Conservation (phyloP, 2,329 filamentous ascomycete species). For the Dothideomycetes sp. region DNA sequence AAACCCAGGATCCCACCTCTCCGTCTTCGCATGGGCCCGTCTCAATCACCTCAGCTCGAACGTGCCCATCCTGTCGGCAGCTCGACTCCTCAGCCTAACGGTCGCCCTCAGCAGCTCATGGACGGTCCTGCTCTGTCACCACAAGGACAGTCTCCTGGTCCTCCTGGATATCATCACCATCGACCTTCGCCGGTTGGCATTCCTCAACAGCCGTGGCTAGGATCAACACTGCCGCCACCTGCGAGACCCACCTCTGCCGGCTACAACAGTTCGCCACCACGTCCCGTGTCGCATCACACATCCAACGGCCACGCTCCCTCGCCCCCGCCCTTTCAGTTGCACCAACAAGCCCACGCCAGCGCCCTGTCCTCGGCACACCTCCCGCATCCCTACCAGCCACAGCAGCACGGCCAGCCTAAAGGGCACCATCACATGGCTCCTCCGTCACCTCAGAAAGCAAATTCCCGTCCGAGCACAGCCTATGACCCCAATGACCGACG, state of each 20-base stretch:
- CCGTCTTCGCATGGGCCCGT: slow-evolving; percentile 33
- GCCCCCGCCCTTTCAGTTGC: slow-evolving; percentile 17
- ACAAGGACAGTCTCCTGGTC: slow-evolving; percentile 31
- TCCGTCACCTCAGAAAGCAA: slow-evolving; percentile 11
- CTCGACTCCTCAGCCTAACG: slow-evolving; percentile 8
- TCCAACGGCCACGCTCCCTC: slow-evolving; percentile 13
- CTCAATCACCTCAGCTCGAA: slow-evolving; percentile 15
- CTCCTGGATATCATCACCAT: slow-evolving; percentile 24
- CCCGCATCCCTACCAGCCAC: slow-evolving; percentile 8
- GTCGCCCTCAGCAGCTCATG: slow-evolving; percentile 9
- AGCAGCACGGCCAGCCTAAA: slow-evolving; percentile 10
- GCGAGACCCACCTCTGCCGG: slow-evolving; percentile 12
- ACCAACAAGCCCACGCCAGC: slow-evolving; percentile 21
- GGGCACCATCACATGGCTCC: slow-evolving; percentile 12
- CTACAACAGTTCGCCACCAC: slow-evolving; percentile 13
- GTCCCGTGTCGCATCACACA: slow-evolving; percentile 2
- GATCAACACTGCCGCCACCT: slow-evolving; percentile 15
- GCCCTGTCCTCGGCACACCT: slow-evolving; percentile 15
- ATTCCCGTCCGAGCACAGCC: slow-evolving; percentile 4
- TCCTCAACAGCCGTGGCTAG: slow-evolving; percentile 20
- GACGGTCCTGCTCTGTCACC: slow-evolving; percentile 30
- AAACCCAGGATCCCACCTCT: slow-evolving; percentile 51
- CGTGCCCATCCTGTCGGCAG: slow-evolving; percentile 11
- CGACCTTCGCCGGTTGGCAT: slow-evolving; percentile 11
- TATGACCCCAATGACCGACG: slow-evolving; percentile 6